Base-by-base conservation (phyloP, 306 rosid genomes). In the Astragalus membranaceus region DNA sequence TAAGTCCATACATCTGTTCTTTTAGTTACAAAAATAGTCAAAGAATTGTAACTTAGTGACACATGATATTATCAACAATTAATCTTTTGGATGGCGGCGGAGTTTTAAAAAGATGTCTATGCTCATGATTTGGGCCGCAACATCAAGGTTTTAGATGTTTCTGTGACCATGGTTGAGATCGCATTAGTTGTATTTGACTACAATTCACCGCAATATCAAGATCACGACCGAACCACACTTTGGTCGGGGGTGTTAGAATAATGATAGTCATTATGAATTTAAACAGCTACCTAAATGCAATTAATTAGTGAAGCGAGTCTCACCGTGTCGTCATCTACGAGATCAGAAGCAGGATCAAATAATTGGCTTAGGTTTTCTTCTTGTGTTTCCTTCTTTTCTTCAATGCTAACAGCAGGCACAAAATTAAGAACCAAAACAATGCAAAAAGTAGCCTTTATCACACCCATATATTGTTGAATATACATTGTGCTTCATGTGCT, bases 271-370 rank as follows among this genome's bases (percentile, higher is more conserved):
- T 20, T 23, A 32, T 57, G 20, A 43, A 49, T 44, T 32, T 52
- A 36, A 20, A 11, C 26, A 60, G 43, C 48, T 72, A 53, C 63
- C 57, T 9, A 62, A 14, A 17, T 29, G 5, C 16, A 70, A 70
- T 58, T 46, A 47, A 67, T 20, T 42, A 15, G 75, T 48, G 60
- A 73, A 75, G 35, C 50, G 74, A 74, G 44, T 75, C 92, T 87
- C 70, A 95, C 99, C 96, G 82, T 66, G 64, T 83, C 84, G 61
- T 71, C 70, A 65, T 86, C 78, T 37, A 89, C 67, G 54, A 81
- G 30, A 57, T 86, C 87, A 75, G 87, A 76, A 10, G 70, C 41
- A 3, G 88, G 92, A 79, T 83, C 89, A 52, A 90, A 84, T 12
- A 87, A 67, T 73, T 75, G 91, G 79, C 68, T 69, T 50, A 86